Evolutionary conservation across 345 rosid genomes (phyloP).

Genomic region (Arabidopsis suecica): DNA sequence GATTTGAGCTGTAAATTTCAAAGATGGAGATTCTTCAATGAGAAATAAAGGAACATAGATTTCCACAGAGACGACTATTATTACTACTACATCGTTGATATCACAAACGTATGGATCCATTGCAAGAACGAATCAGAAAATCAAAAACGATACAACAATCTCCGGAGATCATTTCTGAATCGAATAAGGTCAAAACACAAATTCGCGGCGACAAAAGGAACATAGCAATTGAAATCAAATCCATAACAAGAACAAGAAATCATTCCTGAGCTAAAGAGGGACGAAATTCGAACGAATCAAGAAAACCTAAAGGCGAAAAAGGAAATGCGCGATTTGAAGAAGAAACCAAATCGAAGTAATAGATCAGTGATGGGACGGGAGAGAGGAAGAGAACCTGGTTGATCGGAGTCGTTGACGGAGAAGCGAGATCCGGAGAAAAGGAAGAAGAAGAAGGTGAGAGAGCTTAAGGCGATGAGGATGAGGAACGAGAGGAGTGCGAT

Average conservation of each 20-base stretch:
- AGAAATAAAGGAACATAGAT: background rate
- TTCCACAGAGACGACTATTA: conserved; percentile 18
- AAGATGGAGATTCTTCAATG: conserved; percentile 20
- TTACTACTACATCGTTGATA: background rate
- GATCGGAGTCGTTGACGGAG: conserved; percentile 34
- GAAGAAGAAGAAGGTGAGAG: background rate
- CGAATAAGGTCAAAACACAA: conserved; percentile 12
- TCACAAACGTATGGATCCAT: conserved; percentile 29
- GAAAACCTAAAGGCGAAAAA: conserved; percentile 21
- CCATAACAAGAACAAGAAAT: background rate
- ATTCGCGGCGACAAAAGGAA: background rate
- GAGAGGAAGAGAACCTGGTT: conserved; percentile 35
- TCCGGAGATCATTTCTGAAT: background rate
- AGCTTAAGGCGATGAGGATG: conserved; percentile 38
- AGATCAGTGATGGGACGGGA: conserved; percentile 35
- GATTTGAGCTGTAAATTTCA: conserved; percentile 4
- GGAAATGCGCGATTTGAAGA: conserved; percentile 26
- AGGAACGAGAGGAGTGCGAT: conserved; percentile 44
- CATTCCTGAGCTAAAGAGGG: background rate
- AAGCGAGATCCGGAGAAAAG: conserved; percentile 39
- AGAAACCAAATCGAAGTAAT: conserved; percentile 29
- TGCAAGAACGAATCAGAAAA: conserved; percentile 24
- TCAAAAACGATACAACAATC: conserved; percentile 2
- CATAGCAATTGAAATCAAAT: conserved; percentile 7
- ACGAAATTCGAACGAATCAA: conserved; percentile 21